Base-by-base conservation (phyloP, 2,329 filamentous ascomycete genomes). In the Pseudogymnoascus sp. region DNA sequence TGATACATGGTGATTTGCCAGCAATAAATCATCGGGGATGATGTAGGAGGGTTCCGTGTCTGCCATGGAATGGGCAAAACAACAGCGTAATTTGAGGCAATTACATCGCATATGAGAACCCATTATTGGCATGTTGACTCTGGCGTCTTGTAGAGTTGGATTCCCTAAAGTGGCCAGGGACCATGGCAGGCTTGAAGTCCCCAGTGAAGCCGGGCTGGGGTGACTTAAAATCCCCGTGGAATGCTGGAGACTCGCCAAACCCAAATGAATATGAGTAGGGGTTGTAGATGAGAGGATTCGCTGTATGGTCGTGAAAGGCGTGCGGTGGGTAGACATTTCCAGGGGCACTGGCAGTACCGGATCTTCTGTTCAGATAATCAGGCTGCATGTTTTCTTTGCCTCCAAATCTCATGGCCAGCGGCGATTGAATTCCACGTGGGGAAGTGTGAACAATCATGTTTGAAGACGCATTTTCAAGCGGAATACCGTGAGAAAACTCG, bases 241-340 rank as follows among this genome's bases (percentile, higher is more conserved):
- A 60, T 38, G 38, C 33, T 19, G 35, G 59, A 40, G 35, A n/a
- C 11, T 65, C 64, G 23, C 60, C 63, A 61, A 65, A 68, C 17
- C 56, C 62, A 50, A 65, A 70, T 6, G 69, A 63, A 29, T 66
- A 65, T 17, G 65, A 61, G 53, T 68, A 68, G n/a, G 56, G 56
- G 13, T 69, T 65, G 42, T 65, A 67, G 63, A 68, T 72, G 10
- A 73, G 68, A 17, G 72, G 72, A 33, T 73, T 73, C 19, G 64
- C 64, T 21, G 65, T 65, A 9, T 68, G 53, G 21, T 72, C 70
- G 40, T 69, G 66, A 53, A 69, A 71, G 21, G 69, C 59, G 31
- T 72, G 70, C 17, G 67, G 38, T n/a, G 70, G 66, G 19, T 68
- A 72, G 33, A 68, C 64, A 61, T 69, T 68, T n/a, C 68, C 65